Conservation (phyloP, 2,329 filamentous ascomycete genomes). For the Claviceps monticola region DNA sequence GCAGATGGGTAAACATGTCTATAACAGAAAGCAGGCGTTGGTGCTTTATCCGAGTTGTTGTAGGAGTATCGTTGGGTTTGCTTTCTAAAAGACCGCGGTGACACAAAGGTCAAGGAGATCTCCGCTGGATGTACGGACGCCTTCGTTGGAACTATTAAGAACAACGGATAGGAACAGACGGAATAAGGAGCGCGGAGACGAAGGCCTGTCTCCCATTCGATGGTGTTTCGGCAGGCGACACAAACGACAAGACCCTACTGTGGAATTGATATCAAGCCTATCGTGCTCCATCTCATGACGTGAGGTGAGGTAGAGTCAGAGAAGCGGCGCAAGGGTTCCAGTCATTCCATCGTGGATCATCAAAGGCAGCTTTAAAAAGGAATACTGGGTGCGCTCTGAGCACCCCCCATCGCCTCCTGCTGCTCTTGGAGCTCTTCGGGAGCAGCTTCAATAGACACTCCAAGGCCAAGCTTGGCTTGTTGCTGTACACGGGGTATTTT, state of each 20-base stretch:
- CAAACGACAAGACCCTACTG: background rate
- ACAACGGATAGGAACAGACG: background rate
- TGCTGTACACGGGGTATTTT: constrained; percentile 41
- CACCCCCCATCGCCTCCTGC: constrained; percentile 45
- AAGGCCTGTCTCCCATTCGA: background rate
- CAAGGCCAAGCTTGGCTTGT: constrained; percentile 86
- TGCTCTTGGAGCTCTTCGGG: constrained; percentile 79
- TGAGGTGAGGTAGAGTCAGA: constrained; percentile 10
- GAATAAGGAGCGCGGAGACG: background rate
- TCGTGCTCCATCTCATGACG: constrained; percentile 11
- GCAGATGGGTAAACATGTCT: background rate
- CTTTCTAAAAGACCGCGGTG: background rate
- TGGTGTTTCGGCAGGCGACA: background rate
- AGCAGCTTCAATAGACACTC: constrained; percentile 78
- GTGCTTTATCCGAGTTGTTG: background rate
- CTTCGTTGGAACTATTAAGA: background rate
- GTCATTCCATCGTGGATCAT: constrained; percentile 4
- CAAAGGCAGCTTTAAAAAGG: constrained; percentile 38
- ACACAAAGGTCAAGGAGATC: background rate
- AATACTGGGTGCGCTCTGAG: constrained; percentile 41
- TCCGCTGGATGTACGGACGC: background rate
- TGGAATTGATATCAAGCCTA: background rate
- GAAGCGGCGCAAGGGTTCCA: constrained; percentile 8
- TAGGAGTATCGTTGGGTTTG: background rate
- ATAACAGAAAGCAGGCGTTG: background rate